Evolutionary conservation across 768 basidiomycete species (phyloP), one percentile per base, ranked within the genome.

Genomic region (Tulasnella sp.): DNA sequence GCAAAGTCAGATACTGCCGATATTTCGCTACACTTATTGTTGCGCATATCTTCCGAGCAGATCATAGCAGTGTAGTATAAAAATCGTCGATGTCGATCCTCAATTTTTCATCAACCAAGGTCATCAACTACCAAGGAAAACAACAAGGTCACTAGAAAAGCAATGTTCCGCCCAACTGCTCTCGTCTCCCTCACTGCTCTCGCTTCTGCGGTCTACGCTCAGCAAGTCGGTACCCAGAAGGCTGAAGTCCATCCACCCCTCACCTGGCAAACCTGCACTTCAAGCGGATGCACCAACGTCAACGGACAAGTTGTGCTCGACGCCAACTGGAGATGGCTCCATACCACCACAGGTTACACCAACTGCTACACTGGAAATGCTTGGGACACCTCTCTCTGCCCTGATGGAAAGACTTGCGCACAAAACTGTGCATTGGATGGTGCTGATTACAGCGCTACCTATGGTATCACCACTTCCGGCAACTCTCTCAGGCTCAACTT

Each of bases 311-410:
- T 46, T 25, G 13, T 19, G 5, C 53, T 53, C 27, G 49, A 49
- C 54, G 35, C 53, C 8, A 56, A 53, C 55, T 56, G 51, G 50
- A 41, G 55, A 41, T 70, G 53, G 53, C 45, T 50, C 8, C 70
- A 72, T 61, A 58, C 57, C 28, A 63, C 60, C 51, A 57, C 55
- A 49, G 31, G 33, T 13, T 69, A 60, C 32, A 60, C 67, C 53
- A 68, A 68, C 61, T 67, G 65, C 64, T 76, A 76, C 68, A 75
- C 71, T 54, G 75, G 75, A 31, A 76, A 76, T 67, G 60, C 65
- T 13, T 78, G 74, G 73, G 67, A 77, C 64, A 54, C 66, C 10
- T 66, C 70, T 10, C 61, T 75, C 40, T 78, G 76, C 67, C 70
- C 74, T 33, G 69, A 73, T 58, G 63, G 66, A 22, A 60, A 58